These are phyloP conservation scores for Cyberlindnera lachancei DNA, from an alignment of 805 yeast genomes.

Conservation along the genomic window DNA sequence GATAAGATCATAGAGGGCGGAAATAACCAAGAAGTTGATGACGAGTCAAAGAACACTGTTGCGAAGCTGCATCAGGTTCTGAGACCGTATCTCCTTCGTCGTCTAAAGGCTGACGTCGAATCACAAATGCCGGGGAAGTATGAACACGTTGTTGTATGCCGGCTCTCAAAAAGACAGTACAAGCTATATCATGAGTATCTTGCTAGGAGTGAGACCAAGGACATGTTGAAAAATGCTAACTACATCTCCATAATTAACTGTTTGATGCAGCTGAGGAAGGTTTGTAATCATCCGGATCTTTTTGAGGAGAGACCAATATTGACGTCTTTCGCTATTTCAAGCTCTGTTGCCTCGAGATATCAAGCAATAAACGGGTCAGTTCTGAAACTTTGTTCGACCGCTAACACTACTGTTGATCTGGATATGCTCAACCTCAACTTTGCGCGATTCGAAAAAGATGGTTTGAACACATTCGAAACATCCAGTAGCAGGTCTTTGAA, in stretches of 20 bases:
- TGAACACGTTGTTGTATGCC: constrained; percentile 90
- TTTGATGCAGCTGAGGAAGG: constrained; percentile 95
- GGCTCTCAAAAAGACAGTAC: constrained; percentile 87
- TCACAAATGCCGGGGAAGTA: constrained; percentile 98
- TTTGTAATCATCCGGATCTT: constrained; percentile 92
- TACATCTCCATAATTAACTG: constrained; percentile 93
- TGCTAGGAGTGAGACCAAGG: constrained; percentile 93
- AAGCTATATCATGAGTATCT: constrained; percentile 91
- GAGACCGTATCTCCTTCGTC: constrained; percentile 84
- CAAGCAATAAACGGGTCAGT: constrained; percentile 33
- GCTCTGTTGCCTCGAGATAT: constrained; percentile 50
- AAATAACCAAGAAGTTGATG: constrained; percentile 42
- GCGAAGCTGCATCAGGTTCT: constrained; percentile 85
- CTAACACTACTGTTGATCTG: constrained; percentile 34
- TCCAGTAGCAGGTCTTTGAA: constrained; percentile 36
- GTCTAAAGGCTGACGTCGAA: constrained; percentile 94
- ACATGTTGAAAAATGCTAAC: constrained; percentile 89
- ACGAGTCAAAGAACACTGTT: constrained; percentile 80
- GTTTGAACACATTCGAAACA: constrained; percentile 38
- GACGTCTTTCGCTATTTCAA: constrained; percentile 76
- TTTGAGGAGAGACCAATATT: constrained; percentile 94
- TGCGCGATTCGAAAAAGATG: constrained; percentile 31
- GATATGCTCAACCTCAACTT: constrained; percentile 56
- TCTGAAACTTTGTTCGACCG: constrained; percentile 25
- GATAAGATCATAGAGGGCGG: constrained; percentile 84